Base-by-base conservation (phyloP, 495 filamentous ascomycete species). In the Cercophora newfieldiana region DNA sequence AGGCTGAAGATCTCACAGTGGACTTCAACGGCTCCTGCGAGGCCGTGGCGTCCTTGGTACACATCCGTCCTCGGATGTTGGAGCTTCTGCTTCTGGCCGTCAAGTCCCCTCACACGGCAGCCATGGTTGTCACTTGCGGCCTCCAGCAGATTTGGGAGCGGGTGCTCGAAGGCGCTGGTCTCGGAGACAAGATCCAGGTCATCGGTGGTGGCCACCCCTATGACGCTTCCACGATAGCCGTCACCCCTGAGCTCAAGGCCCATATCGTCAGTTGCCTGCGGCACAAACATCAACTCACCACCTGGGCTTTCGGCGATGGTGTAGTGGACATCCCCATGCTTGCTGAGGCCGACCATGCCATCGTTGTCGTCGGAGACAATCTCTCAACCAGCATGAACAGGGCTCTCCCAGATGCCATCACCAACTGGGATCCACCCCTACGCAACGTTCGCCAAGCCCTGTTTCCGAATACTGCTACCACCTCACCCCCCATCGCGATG, bases 281-380 rank as follows among this genome's bases (percentile, higher is more conserved):
- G 2, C 71, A 72, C 61, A 30, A 71, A 5, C 66, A 82, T 61
- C 12, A 76, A 0, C 48, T 79, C 26, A 75, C 81, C 53, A 82
- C 88, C 24, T 86, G 81, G 73, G 88, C 86, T 0, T 87, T 90
- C 69, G 87, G 89, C 61, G 87, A 90, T 67, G 87, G 87, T 70
- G 79, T 80, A 0, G 63, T 89, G 30, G 88, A 90, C 71, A 28
- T 90, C 25, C 72, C 75, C 18, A 90, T 91, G 88, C 59, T 90
- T 24, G 60, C 28, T 4, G 68, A 75, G 53, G 86, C 88, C 29
- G 69, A 90, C 70, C 63, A 83, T 64, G 85, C 87, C 26, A 69
- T 89, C 31, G 77, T 90, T 18, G 82, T 90, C 1, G 85, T 87
- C 24, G 86, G 87, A 24, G 72, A 83, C n/a, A n/a, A n/a, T 69